A percentile compares a stretch with the other conserved stretches of the same genome.
phyloP scores from a whole-genome alignment of 192 early-diverging fungal genomes.

The Gamsiella multidivaricata region DNA sequence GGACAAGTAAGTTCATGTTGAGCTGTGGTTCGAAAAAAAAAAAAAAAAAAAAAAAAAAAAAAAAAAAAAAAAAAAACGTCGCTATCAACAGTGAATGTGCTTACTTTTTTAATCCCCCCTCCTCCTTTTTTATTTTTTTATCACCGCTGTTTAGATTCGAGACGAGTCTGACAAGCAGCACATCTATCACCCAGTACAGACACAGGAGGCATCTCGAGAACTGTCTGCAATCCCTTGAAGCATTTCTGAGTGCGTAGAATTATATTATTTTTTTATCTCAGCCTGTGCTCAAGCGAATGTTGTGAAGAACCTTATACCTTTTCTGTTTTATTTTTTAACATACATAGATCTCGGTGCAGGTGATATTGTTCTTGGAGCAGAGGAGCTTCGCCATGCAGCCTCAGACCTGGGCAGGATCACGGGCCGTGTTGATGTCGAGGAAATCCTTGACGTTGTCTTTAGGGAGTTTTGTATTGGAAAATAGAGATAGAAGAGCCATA shows the following conservation, averaged over 20 bases:
- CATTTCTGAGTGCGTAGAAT: slow-evolving; percentile 59
- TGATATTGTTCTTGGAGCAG: slow-evolving; percentile 77
- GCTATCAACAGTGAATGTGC: too few species aligned
- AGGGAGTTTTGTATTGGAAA: slow-evolving; percentile 86
- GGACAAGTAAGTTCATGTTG: slow-evolving; percentile 40
- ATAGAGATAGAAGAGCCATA: slow-evolving; percentile 30
- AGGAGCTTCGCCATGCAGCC: slow-evolving; percentile 74
- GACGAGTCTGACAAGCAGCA: slow-evolving; percentile 32
- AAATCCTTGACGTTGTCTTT: slow-evolving; percentile 80
- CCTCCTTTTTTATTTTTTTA: neutral
- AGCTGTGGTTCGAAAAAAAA: too few species aligned
- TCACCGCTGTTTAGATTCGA: slow-evolving; percentile 34
- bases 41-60: too few species aligned
- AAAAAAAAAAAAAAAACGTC: too few species aligned
- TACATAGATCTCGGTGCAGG: slow-evolving; percentile 44
- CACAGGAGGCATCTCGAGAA: slow-evolving; percentile 72
- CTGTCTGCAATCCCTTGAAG: slow-evolving; percentile 61
- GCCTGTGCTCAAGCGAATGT: too few species aligned
- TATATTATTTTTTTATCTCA: too few species aligned
- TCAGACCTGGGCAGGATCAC: slow-evolving; percentile 77
- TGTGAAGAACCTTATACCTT: too few species aligned
- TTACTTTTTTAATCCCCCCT: too few species aligned
- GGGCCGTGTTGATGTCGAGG: slow-evolving; percentile 76
- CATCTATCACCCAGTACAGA: slow-evolving; percentile 74
- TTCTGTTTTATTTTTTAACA: neutral